Evolutionary conservation across 257 asterid genomes (phyloP), one percentile per base, ranked within the genome.

Genomic region (Salvia miltiorrhiza): DNA sequence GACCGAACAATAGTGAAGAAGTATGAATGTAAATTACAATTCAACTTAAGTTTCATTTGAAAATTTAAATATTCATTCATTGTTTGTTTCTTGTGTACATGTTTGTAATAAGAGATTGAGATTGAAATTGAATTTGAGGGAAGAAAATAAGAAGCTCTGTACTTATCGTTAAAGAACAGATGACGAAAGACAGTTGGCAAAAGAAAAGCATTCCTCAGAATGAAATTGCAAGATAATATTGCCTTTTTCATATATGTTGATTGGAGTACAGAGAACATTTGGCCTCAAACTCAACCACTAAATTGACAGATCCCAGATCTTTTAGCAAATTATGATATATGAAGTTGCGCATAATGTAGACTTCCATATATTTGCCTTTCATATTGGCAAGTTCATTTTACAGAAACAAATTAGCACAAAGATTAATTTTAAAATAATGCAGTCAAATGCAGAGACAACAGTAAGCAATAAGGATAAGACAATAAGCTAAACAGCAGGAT

Each of bases 11-110:
- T 33, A 44, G 33, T 57, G 65, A 59, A 55, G 41, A 0, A 30
- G 33, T 58, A 50, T 16, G 50, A 56, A 63, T 45, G 24, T 47
- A 48, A 69, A 26, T 53, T 55, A 37, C 33, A 54, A 53, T 28
- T 59, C 37, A 59, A 37, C 55, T 47, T 41, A 17, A 39, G 44
- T 28, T 69, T 65, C 63, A 65, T 50, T 64, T 37, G 47, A 65
- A 3, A 77, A 49, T 5, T 2, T 20, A 1, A 53, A 8, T 30
- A 41, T 70, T 24, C 48, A 23, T 28, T 64, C 44, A 45, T 55
- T 17, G 32, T 62, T 53, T 7, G 12, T 10, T 35, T 65, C 39
- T 55, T 65, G 33, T 1, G 41, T 19, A 33, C 16, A 28, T 16
- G 5, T 55, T 39, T 2, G 62, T 48, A 48, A 24, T 28, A 21